These are phyloP conservation scores for Cladorrhinum sp. DNA, from an alignment of 2,329 filamentous ascomycete genomes.

Conservation along the genomic window DNA sequence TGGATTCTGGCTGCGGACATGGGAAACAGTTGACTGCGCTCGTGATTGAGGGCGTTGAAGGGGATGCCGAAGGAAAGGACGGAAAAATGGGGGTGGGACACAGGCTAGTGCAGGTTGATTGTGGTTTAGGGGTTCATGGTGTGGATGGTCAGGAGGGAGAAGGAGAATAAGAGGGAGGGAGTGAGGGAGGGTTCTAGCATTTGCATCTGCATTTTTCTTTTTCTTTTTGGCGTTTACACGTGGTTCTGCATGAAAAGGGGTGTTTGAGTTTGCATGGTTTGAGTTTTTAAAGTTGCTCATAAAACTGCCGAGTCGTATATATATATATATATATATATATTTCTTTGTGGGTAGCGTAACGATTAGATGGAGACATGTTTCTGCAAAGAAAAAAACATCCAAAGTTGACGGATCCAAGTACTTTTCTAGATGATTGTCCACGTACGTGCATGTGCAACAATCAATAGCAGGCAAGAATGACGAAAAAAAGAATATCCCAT, in stretches of 20 bases:
- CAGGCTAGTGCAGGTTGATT: constrained; percentile 41
- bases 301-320: no score
- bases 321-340: neutral
- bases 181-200: neutral
- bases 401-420: no score
- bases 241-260: neutral
- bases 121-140: constrained; percentile 27
- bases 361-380: neutral
- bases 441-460: no score
- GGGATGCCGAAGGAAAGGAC: constrained; percentile 29
- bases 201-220: neutral
- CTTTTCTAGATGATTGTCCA: no score
- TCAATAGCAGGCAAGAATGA: neutral
- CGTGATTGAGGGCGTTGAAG: constrained; percentile 57
- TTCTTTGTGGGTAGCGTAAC: neutral
- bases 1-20: constrained; percentile 79
- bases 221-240: neutral
- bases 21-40: constrained; percentile 75
- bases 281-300: no score
- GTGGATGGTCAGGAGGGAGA: neutral
- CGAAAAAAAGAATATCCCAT: neutral
- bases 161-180: neutral
- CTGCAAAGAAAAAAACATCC: no score
- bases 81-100: constrained; percentile 36
- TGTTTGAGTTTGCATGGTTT: neutral